A percentile compares a stretch with the other conserved stretches of the same genome.
phyloP scores from a whole-genome alignment of 257 asterid genomes.

The Solanum virginianum region DNA sequence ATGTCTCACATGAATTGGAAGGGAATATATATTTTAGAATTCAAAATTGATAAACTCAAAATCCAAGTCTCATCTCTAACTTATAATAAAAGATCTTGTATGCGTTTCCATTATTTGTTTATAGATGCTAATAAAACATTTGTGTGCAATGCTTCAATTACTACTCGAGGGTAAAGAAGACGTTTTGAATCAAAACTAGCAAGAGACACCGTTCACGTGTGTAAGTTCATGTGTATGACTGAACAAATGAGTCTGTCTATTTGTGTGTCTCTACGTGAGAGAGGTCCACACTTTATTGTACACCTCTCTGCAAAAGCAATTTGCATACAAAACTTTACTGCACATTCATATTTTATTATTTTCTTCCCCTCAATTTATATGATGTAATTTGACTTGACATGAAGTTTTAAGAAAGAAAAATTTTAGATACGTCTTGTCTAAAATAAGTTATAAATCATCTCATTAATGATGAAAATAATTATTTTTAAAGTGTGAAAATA shows the following conservation, averaged over 20 bases:
- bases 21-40: no score
- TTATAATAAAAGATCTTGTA: no score
- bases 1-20: no score
- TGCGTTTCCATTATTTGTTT: background rate
- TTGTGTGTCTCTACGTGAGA: background rate
- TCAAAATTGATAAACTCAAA: no score
- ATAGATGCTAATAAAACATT: background rate
- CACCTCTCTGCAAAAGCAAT: constrained; percentile 24
- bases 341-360: background rate
- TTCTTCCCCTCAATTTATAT: no score
- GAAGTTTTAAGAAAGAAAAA: no score
- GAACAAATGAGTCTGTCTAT: background rate
- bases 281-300: background rate
- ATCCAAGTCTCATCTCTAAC: no score
- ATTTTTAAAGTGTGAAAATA: no score
- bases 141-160: background rate
- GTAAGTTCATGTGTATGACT: background rate
- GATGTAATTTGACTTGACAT: no score
- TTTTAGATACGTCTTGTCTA: no score
- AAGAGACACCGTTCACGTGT: background rate
- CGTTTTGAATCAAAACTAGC: background rate
- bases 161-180: background rate
- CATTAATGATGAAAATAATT: no score
- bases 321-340: constrained; percentile 10
- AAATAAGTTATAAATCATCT: no score